These are phyloP conservation scores for Letharia lupina DNA, from an alignment of 495 filamentous ascomycete species.

Conservation along the genomic window DNA sequence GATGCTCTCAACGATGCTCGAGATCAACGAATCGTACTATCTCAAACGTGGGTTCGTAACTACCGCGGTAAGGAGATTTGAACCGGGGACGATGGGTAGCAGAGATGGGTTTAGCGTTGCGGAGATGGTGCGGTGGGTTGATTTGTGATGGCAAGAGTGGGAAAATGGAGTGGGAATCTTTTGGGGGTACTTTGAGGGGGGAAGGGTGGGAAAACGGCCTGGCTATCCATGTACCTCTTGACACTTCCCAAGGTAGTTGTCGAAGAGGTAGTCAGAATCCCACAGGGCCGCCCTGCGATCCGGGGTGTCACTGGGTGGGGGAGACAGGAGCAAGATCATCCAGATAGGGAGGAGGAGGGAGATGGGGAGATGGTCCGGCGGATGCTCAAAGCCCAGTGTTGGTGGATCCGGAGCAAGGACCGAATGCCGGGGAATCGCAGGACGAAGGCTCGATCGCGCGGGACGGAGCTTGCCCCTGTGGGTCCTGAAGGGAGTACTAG, in stretches of 20 bases:
- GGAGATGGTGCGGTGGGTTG: constrained; percentile 19
- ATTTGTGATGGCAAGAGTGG: not conserved
- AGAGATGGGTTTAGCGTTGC: constrained; percentile 15
- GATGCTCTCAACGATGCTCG: constrained; percentile 16
- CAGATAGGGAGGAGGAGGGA: too few species aligned
- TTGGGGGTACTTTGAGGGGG: not conserved
- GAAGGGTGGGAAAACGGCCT: constrained; percentile 43
- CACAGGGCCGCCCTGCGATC: constrained; percentile 90
- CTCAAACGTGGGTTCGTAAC: constrained; percentile 8
- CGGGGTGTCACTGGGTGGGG: constrained; percentile 88
- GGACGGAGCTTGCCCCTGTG: too few species aligned
- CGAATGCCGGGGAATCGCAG: too few species aligned
- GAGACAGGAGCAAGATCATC: too few species aligned
- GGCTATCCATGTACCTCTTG: constrained; percentile 74
- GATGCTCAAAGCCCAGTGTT: too few species aligned
- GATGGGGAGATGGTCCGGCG: too few species aligned
- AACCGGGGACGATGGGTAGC: constrained; percentile 13
- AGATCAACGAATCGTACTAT: constrained; percentile 20
- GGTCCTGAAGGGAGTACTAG: too few species aligned
- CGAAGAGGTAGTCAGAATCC: constrained; percentile 90
- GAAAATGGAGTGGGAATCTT: not conserved
- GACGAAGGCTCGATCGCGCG: too few species aligned
- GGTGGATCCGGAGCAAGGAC: too few species aligned
- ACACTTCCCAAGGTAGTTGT: constrained; percentile 87
- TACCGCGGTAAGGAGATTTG: constrained; percentile 3